Evolutionary conservation across 768 basidiomycete genomes (phyloP), one percentile per base, ranked within the genome.

Genomic region (Rhizopogon vesiculosus): DNA sequence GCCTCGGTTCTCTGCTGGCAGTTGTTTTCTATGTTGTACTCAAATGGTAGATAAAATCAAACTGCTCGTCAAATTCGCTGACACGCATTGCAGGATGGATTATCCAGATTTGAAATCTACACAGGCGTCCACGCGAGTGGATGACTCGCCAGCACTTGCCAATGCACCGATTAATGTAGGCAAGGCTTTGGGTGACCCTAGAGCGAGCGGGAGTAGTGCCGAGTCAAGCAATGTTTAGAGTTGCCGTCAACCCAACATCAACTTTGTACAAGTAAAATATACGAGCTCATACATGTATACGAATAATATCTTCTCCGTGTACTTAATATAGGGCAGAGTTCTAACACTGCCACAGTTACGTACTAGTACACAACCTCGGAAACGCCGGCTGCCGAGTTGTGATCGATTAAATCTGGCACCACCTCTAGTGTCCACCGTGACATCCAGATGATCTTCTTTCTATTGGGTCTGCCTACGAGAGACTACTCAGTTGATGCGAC

Each of bases 1-100:
- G 87, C 89, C 25, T 25, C 25, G 25, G 25, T 31, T 77, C 84
- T 5, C 64, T 90, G 9, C 73, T 90, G 8, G 25, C 25, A 25
- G 25, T 25, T 25, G 25, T 3, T 25, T 25, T 25, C 25, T 91
- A 87, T 64, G 64, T 74, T 35, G 58, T 77, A 18, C 74, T 88
- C 56, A 87, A 87, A 64, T 71, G 62, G 77, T 78, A 58, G 59
- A 73, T 70, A 18, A 25, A 40, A 25, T 22, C 41, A 28, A n/a
- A 45, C 31, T 39, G 31, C 53, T 31, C 19, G 54, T 18, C 39
- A 39, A 57, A 31, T 62, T 43, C 25, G 31, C 44, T 45, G 28
- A 35, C 22, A n/a, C 39, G n/a, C 38, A 4, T 55, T 40, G 25
- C 29, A 69, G 69, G 22, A 61, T 68, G 51, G 57, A 68, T 42